phyloP scores from a whole-genome alignment of 305 asterid species.

The Fraxinus nigra region DNA sequence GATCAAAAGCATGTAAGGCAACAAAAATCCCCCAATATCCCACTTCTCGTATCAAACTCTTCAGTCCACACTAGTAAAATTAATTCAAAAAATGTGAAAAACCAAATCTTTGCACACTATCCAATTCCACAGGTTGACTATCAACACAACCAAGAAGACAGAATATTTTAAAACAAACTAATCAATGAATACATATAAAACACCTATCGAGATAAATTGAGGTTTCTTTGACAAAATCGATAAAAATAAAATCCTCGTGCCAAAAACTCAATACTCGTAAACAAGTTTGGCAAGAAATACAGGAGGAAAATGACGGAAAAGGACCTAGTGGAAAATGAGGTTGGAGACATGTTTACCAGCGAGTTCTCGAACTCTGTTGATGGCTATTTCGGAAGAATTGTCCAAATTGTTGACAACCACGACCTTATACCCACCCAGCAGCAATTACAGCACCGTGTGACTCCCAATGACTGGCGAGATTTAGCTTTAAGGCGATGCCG shows the following conservation, averaged over 20 bases:
- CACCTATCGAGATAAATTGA: constrained; percentile 14
- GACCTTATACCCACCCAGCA: constrained; percentile 63
- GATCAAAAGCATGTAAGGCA: background rate
- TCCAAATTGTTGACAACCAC: constrained; percentile 87
- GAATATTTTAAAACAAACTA: constrained; percentile 8
- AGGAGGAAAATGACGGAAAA: background rate
- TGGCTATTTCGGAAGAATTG: constrained; percentile 67
- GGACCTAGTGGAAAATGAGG: constrained; percentile 73
- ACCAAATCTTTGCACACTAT: background rate
- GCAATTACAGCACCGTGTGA: constrained; percentile 82
- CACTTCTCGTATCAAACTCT: constrained; percentile 4
- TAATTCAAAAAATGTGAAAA: background rate
- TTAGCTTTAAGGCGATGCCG: too few species aligned
- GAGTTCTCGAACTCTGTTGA: constrained; percentile 68
- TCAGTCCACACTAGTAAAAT: background rate
- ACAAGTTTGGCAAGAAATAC: background rate
- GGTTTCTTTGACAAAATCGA: background rate
- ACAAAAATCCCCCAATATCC: background rate
- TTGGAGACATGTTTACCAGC: constrained; percentile 60
- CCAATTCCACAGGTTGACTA: background rate
- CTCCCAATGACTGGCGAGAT: constrained; percentile 47
- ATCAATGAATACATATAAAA: background rate
- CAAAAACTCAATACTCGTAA: background rate
- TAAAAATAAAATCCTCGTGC: background rate
- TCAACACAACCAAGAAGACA: background rate